Conservation (phyloP, 1,139 yeast species). For the Kodamaea fungicola region DNA sequence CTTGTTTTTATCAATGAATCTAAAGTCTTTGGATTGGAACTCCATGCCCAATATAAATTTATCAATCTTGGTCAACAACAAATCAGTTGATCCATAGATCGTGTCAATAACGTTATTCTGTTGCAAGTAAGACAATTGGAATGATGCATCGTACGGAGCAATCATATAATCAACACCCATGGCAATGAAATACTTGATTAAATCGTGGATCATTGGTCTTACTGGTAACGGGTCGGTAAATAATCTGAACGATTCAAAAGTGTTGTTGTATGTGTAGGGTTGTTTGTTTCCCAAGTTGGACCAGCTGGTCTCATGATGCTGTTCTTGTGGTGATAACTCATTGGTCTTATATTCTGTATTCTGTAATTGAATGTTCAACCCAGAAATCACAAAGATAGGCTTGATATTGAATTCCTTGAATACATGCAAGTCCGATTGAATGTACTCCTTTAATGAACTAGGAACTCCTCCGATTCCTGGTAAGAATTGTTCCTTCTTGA, state of each 20-base stretch:
- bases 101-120: conserved; percentile 61
- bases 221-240: conserved; percentile 45
- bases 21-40: conserved; percentile 58
- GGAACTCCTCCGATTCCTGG: conserved; percentile 89
- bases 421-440: conserved; percentile 60
- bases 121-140: conserved; percentile 73
- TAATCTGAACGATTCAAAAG: conserved; percentile 41
- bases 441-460: conserved; percentile 51
- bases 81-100: conserved; percentile 82
- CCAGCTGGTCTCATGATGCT: conserved; percentile 48
- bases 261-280: conserved; percentile 24
- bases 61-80: conserved; percentile 61
- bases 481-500: conserved; percentile 65
- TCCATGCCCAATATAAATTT: conserved; percentile 75
- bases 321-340: conserved; percentile 44
- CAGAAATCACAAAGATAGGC: conserved; percentile 75
- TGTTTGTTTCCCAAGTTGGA: conserved; percentile 29
- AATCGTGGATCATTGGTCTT: conserved; percentile 51
- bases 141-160: conserved; percentile 81
- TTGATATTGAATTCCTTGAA: conserved; percentile 62
- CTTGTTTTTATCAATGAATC: conserved; percentile 58
- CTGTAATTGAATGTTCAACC: conserved; percentile 43
- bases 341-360: conserved; percentile 28
- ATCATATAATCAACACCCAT: conserved; percentile 63
- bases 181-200: conserved; percentile 56